These are phyloP conservation scores for Xylaria scruposa DNA, from an alignment of 495 filamentous ascomycete species.

Conservation along the genomic window DNA sequence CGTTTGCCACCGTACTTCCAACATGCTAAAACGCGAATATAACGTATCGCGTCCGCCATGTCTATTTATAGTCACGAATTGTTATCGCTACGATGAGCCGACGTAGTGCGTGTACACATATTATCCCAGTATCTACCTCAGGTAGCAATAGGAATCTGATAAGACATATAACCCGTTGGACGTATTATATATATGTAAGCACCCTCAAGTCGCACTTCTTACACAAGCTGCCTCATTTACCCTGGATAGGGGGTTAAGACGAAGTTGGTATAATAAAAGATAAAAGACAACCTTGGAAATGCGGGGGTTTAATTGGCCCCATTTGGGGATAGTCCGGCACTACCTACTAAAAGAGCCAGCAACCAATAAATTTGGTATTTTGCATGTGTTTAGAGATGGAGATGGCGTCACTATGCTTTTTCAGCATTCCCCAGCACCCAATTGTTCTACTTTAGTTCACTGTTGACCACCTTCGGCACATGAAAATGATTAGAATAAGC, in stretches of 20 bases:
- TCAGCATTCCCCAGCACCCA: neutral
- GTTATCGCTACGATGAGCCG: neutral
- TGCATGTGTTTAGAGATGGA: neutral
- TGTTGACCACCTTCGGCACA: neutral
- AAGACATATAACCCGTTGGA: neutral
- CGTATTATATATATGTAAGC: neutral
- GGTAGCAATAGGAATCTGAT: neutral
- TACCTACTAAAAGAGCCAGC: neutral
- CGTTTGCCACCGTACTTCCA: conserved; percentile 4
- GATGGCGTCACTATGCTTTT: conserved; percentile 25
- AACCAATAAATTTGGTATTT: conserved; percentile 10
- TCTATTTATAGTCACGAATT: neutral
- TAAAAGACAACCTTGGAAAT: neutral
- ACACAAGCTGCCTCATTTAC: neutral
- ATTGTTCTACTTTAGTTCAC: neutral
- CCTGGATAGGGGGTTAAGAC: neutral
- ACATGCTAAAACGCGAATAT: neutral
- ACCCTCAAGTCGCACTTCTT: neutral
- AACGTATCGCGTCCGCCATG: neutral
- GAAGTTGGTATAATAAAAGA: neutral
- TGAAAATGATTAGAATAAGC: neutral
- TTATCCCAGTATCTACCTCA: neutral
- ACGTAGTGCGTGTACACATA: neutral
- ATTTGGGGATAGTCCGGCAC: conserved; percentile 14
- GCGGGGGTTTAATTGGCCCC: conserved; percentile 24